phyloP scores from a whole-genome alignment of 306 rosid genomes.

The Rosa lucieae region DNA sequence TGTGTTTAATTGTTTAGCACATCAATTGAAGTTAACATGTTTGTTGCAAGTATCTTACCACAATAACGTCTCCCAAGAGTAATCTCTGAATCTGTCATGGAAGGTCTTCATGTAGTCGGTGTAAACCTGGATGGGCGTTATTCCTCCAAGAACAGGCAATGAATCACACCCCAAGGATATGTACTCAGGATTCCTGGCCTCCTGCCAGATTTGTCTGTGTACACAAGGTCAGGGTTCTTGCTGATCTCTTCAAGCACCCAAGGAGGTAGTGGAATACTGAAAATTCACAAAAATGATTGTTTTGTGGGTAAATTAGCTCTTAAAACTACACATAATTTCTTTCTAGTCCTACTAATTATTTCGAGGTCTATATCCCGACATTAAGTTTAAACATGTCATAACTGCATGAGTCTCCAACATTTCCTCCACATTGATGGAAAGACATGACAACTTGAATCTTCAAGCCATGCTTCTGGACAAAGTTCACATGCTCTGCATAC shows the following conservation, averaged over 20 bases:
- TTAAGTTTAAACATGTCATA: no score
- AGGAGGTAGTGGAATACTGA: slow-evolving; percentile 85
- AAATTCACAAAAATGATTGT: slow-evolving; percentile 17
- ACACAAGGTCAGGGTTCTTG: slow-evolving; percentile 78
- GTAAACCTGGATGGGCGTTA: slow-evolving; percentile 88
- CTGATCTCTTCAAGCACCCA: slow-evolving; percentile 88
- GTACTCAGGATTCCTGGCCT: slow-evolving; percentile 90
- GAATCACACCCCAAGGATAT: slow-evolving; percentile 85
- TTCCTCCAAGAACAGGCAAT: slow-evolving; percentile 73
- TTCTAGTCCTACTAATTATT: no score
- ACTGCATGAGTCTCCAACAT: no score
- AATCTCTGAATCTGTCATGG: slow-evolving; percentile 62
- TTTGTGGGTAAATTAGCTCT: not conserved
- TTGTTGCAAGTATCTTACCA: slow-evolving; percentile 44
- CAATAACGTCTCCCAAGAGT: slow-evolving; percentile 69
- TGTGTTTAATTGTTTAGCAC: not conserved
- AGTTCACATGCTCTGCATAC: no score
- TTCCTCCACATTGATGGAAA: no score
- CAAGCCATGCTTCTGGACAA: no score
- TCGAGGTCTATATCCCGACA: no score
- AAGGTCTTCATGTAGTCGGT: slow-evolving; percentile 90
- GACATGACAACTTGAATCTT: no score
- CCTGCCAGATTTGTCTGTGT: slow-evolving; percentile 78
- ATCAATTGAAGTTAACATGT: not conserved
- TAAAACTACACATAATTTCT: no score